phyloP scores from a whole-genome alignment of 257 asterid genomes.

The Solanum pinnatisectum region DNA sequence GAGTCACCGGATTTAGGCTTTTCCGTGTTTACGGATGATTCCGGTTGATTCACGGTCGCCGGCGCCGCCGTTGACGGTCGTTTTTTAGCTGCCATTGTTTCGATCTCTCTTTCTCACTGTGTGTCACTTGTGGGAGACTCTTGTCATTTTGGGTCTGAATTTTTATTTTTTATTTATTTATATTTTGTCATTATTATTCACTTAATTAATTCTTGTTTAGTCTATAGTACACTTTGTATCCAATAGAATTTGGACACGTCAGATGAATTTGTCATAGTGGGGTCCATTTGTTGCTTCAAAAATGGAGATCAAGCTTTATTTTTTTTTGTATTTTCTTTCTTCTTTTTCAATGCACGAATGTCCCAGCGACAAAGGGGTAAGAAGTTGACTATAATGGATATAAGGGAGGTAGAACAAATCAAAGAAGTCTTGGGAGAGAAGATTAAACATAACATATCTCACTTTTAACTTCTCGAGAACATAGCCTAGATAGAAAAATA shows the following conservation, averaged over 20 bases:
- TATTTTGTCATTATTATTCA: background rate
- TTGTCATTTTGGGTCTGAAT: background rate
- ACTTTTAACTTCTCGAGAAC: too few species aligned
- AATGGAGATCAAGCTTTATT: background rate
- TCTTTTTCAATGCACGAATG: background rate
- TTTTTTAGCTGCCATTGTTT: slow-evolving; percentile 51
- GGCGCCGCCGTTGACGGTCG: slow-evolving; percentile 22
- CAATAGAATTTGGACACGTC: slow-evolving; percentile 5
- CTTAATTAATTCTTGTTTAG: background rate
- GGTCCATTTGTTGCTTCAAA: background rate
- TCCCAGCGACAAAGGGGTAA: background rate
- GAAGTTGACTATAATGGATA: too few species aligned
- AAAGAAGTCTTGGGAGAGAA: too few species aligned
- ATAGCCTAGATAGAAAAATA: too few species aligned
- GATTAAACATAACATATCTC: too few species aligned
- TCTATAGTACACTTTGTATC: background rate
- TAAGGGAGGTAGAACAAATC: too few species aligned
- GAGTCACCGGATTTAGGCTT: slow-evolving; percentile 10
- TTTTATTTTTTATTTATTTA: background rate
- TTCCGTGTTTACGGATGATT: slow-evolving; percentile 8
- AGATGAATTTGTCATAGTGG: slow-evolving; percentile 3
- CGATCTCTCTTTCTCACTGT: background rate
- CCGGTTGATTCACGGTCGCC: slow-evolving; percentile 1
- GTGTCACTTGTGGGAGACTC: background rate
- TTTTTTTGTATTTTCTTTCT: background rate